phyloP scores from a whole-genome alignment of 2,329 filamentous ascomycete genomes.

The Knufia fluminis region DNA sequence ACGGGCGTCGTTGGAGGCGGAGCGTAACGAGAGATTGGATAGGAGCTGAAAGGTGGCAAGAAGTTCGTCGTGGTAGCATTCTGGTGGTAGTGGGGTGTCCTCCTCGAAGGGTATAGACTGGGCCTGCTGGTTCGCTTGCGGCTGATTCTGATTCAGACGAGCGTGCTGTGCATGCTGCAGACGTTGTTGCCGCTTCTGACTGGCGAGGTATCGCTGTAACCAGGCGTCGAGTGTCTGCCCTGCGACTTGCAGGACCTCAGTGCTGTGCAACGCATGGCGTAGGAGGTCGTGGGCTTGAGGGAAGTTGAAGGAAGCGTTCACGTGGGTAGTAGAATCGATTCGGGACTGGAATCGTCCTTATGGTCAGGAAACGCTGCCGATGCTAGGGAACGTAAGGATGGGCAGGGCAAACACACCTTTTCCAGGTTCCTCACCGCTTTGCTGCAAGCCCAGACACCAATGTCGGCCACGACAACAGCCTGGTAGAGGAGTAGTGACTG shows the following conservation, averaged over 20 bases:
- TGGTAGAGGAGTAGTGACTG: not conserved
- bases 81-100: not conserved
- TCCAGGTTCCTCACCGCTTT: conserved; percentile 1
- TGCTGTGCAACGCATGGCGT: not conserved
- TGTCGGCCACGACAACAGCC: not conserved
- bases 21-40: not conserved
- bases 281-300: conserved; percentile 5
- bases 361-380: not conserved
- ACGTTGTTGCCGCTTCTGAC: not conserved
- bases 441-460: not conserved
- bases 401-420: not conserved
- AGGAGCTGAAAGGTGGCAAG: not conserved
- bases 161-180: too few species aligned
- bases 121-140: not conserved
- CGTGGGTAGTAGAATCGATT: not conserved
- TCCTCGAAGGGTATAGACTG: not conserved
- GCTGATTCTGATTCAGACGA: not conserved
- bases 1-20: not conserved
- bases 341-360: not conserved
- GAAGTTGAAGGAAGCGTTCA: not conserved
- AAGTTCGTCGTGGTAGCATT: not conserved
- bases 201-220: not conserved
- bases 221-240: not conserved
- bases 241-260: conserved; percentile 1
- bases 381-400: not conserved